phyloP scores from a whole-genome alignment of 352 stramenopile species.

The Pseudoperonospora humuli region DNA sequence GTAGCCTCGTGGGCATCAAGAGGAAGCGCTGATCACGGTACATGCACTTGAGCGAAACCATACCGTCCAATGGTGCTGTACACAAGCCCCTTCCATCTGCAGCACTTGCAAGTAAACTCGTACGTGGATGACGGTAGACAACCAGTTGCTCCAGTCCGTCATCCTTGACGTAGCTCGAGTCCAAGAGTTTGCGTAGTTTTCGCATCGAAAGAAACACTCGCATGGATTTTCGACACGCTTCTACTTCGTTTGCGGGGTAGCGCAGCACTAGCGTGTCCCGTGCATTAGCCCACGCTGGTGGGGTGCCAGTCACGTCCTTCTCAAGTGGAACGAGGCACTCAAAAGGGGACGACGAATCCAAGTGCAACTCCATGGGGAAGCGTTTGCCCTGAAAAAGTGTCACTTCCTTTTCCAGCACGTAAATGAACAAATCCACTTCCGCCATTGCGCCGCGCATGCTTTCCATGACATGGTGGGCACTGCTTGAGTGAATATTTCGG shows the following conservation, averaged over 20 bases:
- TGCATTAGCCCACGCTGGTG: constrained; percentile 15
- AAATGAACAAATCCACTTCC: constrained; percentile 75
- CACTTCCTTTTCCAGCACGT: constrained; percentile 71
- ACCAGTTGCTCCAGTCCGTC: constrained; percentile 53
- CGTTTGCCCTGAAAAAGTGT: constrained; percentile 31
- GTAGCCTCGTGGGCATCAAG: constrained; percentile 41
- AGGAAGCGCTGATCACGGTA: constrained; percentile 77
- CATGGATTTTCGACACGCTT: constrained; percentile 65
- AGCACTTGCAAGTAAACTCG: constrained; percentile 31
- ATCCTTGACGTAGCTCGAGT: constrained; percentile 29
- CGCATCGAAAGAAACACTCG: constrained; percentile 54
- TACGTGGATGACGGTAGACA: constrained; percentile 51
- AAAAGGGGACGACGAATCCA: constrained; percentile 60
- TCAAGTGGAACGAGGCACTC: constrained; percentile 56
- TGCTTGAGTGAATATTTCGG: constrained; percentile 54
- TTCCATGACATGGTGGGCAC: constrained; percentile 68
- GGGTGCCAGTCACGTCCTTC: constrained; percentile 7
- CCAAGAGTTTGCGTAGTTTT: constrained; percentile 44
- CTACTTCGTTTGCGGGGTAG: constrained; percentile 56
- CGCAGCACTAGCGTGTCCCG: constrained; percentile 38
- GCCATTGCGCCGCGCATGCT: constrained; percentile 76
- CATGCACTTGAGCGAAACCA: constrained; percentile 63
- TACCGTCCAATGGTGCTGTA: constrained; percentile 40
- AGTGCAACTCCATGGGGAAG: constrained; percentile 43
- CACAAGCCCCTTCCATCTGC: constrained; percentile 14